Percentiles rank a stretch among this genome's conserved stretches.
Conservation (phyloP, 108 stramenopile genomes). For the Chaetoceros muelleri region DNA sequence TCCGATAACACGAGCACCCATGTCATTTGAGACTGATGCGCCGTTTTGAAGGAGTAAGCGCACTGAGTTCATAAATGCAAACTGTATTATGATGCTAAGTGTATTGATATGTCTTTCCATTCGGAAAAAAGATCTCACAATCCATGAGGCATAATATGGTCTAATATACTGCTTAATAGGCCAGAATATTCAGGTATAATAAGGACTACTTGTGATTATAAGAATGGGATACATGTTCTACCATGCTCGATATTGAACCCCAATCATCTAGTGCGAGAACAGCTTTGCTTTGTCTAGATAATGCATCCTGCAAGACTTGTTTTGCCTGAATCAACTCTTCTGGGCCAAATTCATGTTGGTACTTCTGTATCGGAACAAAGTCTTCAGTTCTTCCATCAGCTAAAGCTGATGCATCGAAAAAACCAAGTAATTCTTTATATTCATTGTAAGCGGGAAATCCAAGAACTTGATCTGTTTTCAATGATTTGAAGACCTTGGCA, state of each 20-base stretch:
- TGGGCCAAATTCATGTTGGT: slow-evolving; percentile 32
- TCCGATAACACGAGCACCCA: slow-evolving; percentile 42
- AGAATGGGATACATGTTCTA: too few relatives aligned
- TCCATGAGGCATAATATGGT: too few relatives aligned
- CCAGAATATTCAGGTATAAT: too few relatives aligned
- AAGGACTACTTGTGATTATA: too few relatives aligned
- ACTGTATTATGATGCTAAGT: too few relatives aligned
- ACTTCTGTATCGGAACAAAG: slow-evolving; percentile 29
- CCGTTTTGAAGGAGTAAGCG: slow-evolving; percentile 34
- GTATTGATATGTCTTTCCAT: too few relatives aligned
- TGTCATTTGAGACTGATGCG: slow-evolving; percentile 50
- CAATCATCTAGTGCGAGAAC: slow-evolving; percentile 35
- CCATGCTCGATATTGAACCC: slow-evolving; percentile 27
- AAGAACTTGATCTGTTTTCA: slow-evolving; percentile 30
- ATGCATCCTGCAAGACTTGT: slow-evolving; percentile 33
- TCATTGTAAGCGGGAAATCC: slow-evolving; percentile 51
- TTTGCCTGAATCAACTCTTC: slow-evolving; percentile 32
- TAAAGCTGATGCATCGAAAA: slow-evolving; percentile 22
- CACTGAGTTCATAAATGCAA: too few relatives aligned
- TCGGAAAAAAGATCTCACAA: too few relatives aligned
- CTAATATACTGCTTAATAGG: too few relatives aligned
- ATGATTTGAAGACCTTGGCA: slow-evolving; percentile 46
- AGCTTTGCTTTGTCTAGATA: slow-evolving; percentile 30
- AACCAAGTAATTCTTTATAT: slow-evolving; percentile 44
- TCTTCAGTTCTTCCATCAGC: not conserved